Percentiles rank a stretch among this genome's conserved stretches.
Conservation (phyloP, 441 rosid species). For the Populus hybrid region DNA sequence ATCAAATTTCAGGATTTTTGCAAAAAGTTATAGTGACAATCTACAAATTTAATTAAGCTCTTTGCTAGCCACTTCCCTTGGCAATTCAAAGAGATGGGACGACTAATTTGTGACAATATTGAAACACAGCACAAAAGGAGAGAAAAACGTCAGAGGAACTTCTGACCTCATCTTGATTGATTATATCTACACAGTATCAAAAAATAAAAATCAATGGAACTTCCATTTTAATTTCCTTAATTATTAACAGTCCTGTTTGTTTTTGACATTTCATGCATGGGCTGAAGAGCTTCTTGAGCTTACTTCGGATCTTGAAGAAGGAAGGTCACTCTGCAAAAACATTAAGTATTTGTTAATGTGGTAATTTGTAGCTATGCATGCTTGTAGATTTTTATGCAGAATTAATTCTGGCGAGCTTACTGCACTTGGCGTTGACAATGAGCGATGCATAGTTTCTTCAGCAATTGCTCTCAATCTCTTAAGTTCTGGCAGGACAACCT, state of each 20-base stretch:
- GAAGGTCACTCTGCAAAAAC: not conserved
- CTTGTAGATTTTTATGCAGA: not conserved
- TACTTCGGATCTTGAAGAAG: not conserved
- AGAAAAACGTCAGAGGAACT: not conserved
- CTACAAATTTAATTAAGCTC: not conserved
- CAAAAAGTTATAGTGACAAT: not conserved
- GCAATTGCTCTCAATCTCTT: slow-evolving; percentile 62
- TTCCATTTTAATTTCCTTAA: not conserved
- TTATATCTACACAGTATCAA: not conserved
- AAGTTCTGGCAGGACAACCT: slow-evolving; percentile 67
- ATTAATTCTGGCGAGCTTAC: slow-evolving; percentile 27
- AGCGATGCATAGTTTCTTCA: slow-evolving; percentile 41
- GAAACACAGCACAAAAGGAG: not conserved
- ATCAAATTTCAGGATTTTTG: not conserved
- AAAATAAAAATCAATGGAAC: not conserved
- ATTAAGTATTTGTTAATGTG: not conserved
- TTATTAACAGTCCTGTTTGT: too few relatives aligned
- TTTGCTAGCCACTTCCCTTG: not conserved
- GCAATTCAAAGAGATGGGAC: not conserved
- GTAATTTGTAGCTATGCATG: too few relatives aligned
- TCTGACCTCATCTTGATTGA: not conserved
- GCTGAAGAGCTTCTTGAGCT: not conserved
- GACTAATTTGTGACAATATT: not conserved
- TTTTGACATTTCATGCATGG: not conserved
- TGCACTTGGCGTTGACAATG: slow-evolving; percentile 25